Conservation (phyloP, 2,329 filamentous ascomycete genomes). For the Verticillium longisporum region DNA sequence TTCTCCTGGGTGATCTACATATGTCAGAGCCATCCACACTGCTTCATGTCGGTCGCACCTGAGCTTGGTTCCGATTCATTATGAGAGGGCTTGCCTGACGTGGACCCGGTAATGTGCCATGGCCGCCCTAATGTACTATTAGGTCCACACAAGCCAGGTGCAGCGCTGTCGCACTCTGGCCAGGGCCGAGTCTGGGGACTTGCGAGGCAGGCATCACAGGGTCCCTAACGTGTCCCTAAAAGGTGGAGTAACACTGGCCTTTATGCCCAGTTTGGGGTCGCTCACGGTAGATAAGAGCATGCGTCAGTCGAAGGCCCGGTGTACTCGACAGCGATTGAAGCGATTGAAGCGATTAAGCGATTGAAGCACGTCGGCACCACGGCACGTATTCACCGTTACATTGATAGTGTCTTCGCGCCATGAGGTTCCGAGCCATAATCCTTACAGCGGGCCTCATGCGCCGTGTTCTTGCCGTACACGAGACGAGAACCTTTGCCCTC, state of each 20-base stretch:
- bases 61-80: background rate
- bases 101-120: background rate
- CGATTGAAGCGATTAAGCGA: too few species aligned
- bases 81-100: background rate
- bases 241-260: too few species aligned
- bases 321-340: too few species aligned
- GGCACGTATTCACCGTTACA: too few species aligned
- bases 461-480: constrained; percentile 25
- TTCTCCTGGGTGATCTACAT: background rate
- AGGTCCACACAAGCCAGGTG: background rate
- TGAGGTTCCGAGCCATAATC: background rate
- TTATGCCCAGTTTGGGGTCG: too few species aligned
- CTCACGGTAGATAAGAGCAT: too few species aligned
- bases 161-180: background rate
- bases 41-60: background rate
- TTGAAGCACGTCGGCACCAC: too few species aligned
- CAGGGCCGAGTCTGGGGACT: background rate
- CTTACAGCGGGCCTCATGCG: background rate
- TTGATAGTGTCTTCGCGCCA: background rate
- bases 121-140: background rate
- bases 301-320: too few species aligned
- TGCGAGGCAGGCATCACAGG: too few species aligned
- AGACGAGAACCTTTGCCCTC: constrained; percentile 55
- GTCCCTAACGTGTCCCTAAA: too few species aligned
- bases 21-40: background rate